Conservation (phyloP, 1,139 yeast species). For the Suhomyces guaymorum region DNA sequence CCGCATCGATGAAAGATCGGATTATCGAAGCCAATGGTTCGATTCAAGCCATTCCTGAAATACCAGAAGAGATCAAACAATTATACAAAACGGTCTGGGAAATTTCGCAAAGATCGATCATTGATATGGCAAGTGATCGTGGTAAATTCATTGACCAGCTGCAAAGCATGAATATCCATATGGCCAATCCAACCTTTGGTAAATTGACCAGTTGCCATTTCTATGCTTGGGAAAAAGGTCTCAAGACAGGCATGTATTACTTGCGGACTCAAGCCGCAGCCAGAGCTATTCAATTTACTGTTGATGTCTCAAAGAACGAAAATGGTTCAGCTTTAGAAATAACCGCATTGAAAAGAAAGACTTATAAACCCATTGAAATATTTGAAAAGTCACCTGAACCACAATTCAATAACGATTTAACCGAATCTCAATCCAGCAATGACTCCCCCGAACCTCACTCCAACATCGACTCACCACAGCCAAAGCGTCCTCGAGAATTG, state of each 20-base stretch:
- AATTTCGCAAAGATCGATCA: constrained; percentile 54
- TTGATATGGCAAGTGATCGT: constrained; percentile 64
- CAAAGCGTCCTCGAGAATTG: too few relatives aligned
- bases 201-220: constrained; percentile 61
- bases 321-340: neutral
- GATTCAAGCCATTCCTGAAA: constrained; percentile 49
- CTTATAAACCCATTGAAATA: constrained; percentile 15
- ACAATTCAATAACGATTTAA: too few relatives aligned
- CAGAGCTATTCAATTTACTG: constrained; percentile 89
- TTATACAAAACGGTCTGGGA: constrained; percentile 65
- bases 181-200: constrained; percentile 57
- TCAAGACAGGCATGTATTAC: constrained; percentile 66
- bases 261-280: constrained; percentile 87
- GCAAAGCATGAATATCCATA: constrained; percentile 58
- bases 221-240: constrained; percentile 64
- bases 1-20: constrained; percentile 51
- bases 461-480: too few relatives aligned
- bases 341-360: constrained; percentile 17
- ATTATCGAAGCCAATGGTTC: constrained; percentile 58
- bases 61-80: constrained; percentile 53
- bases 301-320: constrained; percentile 42
- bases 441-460: too few relatives aligned
- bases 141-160: constrained; percentile 62
- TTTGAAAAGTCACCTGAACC: neutral
- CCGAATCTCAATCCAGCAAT: too few relatives aligned